Evolutionary conservation across 169 alveolate species (phyloP), one percentile per base, ranked within the genome.

Genomic region (Toxoplasma gondii): DNA sequence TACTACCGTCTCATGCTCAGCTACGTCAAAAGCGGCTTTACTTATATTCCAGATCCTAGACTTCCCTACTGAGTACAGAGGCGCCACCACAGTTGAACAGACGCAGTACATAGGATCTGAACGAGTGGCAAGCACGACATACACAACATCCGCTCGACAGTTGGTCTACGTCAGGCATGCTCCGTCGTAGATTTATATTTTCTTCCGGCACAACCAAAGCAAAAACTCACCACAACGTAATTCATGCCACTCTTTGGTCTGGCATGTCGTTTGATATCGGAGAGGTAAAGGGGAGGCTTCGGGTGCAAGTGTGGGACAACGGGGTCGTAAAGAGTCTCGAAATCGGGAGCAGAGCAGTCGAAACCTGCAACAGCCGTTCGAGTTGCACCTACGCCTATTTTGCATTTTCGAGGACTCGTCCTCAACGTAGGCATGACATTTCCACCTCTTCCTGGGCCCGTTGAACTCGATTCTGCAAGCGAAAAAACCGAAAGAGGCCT

Each of bases 331-430:
- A 38, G 22, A n/a, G 86, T 45, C 86, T 38, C 45, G 86, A 78
- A 78, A 78, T 78, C 86, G 44, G 86, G 86, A 19, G 22, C n/a
- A 31, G 86, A 78, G 86, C 86, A 78, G 45, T 78, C 86, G 86
- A 78, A 38, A 16, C 86, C 86, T 19, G 86, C 7, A 19, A n/a
- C 45, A 16, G 44, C 7, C 7, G 74, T 22, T 22, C 74, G 74
- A 27, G 74, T 64, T 31, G 74, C 29, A 22, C 22, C 74, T 27
- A 27, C 7, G 34, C n/a, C 74, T 64, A 22, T 27, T 64, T 27
- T 16, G 74, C n/a, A 12, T 64, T 27, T 64, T 19, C 74, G 74
- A 64, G 74, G 74, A 31, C 74, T 64, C 74, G 22, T 64, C n/a
- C 74, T 64, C 34, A 22, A 31, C 24, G 74, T 27, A 7, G 74